phyloP scores from a whole-genome alignment of 1,284 basidiomycete genomes.

The Puccinia triticina region DNA sequence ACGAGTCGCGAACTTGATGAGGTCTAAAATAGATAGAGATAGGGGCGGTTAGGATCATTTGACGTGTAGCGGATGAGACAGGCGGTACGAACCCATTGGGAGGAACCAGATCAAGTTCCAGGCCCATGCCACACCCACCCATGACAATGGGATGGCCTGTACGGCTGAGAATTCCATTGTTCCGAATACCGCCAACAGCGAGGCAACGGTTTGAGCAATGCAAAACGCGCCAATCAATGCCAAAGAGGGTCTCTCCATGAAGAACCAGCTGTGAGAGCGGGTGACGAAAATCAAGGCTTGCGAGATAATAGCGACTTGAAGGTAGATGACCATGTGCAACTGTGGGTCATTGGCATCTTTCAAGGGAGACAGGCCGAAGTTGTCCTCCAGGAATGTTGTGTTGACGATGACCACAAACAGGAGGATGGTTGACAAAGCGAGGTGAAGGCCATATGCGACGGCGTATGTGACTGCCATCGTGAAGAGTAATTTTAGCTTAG shows the following conservation, averaged over 20 bases:
- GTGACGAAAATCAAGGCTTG: constrained; percentile 52
- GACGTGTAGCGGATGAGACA: not conserved
- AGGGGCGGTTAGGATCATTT: not conserved
- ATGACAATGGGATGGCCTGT: constrained; percentile 70
- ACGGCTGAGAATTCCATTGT: constrained; percentile 38
- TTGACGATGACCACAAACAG: constrained; percentile 83
- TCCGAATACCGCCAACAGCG: constrained; percentile 44
- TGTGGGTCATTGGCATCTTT: constrained; percentile 57
- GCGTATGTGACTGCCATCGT: constrained; percentile 77
- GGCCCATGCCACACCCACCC: constrained; percentile 85
- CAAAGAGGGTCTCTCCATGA: constrained; percentile 50
- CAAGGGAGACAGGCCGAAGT: constrained; percentile 69
- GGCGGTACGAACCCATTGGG: constrained; percentile 30
- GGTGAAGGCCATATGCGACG: constrained; percentile 89
- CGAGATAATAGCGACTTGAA: constrained; percentile 51
- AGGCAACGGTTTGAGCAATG: constrained; percentile 49
- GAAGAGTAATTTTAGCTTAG: not conserved
- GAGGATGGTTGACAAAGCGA: constrained; percentile 82
- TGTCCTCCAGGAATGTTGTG: constrained; percentile 85
- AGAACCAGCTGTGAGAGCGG: constrained; percentile 51
- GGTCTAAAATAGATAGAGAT: constrained; percentile 69
- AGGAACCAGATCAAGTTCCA: constrained; percentile 51
- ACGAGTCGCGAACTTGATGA: constrained; percentile 85
- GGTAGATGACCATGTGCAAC: constrained; percentile 69
- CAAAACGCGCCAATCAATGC: constrained; percentile 44